Percentiles rank a stretch among this genome's conserved stretches.
These are phyloP conservation scores for Hyphodiscus sp. DNA, from an alignment of 2,329 filamentous ascomycete genomes.

Conservation along the genomic window DNA sequence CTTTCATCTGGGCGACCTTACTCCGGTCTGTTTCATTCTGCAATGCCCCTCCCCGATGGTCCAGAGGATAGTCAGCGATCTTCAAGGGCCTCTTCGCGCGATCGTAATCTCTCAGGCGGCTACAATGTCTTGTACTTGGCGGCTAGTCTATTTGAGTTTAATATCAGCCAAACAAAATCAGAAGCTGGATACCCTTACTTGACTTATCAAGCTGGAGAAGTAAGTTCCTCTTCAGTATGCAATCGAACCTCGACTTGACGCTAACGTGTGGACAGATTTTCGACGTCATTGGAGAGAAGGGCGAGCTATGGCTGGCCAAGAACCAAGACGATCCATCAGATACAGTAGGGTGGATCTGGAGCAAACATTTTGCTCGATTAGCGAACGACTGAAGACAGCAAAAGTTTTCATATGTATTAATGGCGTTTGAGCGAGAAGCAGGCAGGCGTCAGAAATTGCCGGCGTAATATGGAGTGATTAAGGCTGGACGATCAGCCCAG, in stretches of 20 bases:
- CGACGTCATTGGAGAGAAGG: conserved; percentile 91
- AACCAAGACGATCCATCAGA: conserved; percentile 85
- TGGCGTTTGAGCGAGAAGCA: conserved; percentile 15
- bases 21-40: conserved; percentile 80
- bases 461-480: neutral
- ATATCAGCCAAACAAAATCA: conserved; percentile 84
- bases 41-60: conserved; percentile 71
- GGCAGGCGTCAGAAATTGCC: neutral
- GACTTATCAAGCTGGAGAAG: conserved; percentile 90
- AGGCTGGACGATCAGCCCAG: neutral
- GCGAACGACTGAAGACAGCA: conserved; percentile 28
- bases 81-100: conserved; percentile 54
- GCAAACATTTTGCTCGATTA: conserved; percentile 80
- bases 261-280: conserved; percentile 53
- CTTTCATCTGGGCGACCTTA: conserved; percentile 40
- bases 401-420: conserved; percentile 16
- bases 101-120: conserved; percentile 45
- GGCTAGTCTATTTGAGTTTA: conserved; percentile 93
- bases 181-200: conserved; percentile 95
- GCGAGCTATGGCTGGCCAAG: conserved; percentile 93
- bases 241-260: conserved; percentile 2
- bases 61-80: conserved; percentile 47
- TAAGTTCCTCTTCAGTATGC: conserved; percentile 33
- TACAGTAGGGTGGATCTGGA: conserved; percentile 96
- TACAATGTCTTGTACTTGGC: conserved; percentile 83